Conservation (phyloP, 345 rosid genomes). For the Dimocarpus longan region DNA sequence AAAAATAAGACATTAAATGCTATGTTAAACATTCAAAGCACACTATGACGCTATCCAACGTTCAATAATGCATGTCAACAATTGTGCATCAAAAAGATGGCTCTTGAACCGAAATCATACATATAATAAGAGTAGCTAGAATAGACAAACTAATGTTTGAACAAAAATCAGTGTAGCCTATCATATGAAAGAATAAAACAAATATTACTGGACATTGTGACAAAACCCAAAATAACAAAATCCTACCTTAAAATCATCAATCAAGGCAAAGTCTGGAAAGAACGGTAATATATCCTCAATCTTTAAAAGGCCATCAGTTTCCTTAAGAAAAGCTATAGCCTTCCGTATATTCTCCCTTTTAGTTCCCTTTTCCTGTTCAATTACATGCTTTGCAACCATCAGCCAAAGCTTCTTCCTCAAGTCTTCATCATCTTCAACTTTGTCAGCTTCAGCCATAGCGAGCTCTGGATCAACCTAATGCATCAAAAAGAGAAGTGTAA, state of each 20-base stretch:
- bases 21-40: background rate
- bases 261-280: conserved; percentile 98
- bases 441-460: conserved; percentile 99
- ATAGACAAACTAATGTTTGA: background rate
- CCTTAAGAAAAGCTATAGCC: conserved; percentile 97
- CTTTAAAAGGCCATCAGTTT: conserved; percentile 96
- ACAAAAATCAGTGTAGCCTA: background rate
- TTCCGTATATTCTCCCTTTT: conserved; percentile 97
- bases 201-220: background rate
- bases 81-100: background rate
- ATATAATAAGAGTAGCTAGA: background rate
- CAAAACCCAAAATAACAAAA: conserved; percentile 1
- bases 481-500: conserved; percentile 16
- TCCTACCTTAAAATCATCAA: conserved; percentile 97
- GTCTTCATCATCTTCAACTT: conserved; percentile 99
- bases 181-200: background rate
- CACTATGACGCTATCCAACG: background rate
- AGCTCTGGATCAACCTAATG: conserved; percentile 94
- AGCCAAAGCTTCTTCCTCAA: conserved; percentile 98
- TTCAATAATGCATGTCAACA: background rate
- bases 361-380: conserved; percentile 92
- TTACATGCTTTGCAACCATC: conserved; percentile 97
- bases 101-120: background rate
- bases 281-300: conserved; percentile 98
- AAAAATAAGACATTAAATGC: background rate